Evolutionary conservation across 1,284 basidiomycete genomes (phyloP).

Genomic region (Puccinia hordei): DNA sequence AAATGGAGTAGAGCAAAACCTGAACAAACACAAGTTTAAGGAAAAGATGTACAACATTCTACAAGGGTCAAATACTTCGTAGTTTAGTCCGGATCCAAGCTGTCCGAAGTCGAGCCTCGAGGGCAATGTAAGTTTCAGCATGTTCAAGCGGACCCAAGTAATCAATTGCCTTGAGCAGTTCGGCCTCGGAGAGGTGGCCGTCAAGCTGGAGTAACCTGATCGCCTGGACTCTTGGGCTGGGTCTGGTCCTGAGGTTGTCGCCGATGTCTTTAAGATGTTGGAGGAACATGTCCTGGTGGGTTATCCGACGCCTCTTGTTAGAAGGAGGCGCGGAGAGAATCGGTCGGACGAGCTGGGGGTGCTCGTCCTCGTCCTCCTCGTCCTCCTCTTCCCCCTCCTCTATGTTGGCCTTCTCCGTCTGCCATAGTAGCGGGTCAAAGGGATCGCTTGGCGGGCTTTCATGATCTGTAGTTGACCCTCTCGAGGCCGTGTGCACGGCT

Average conservation of each 20-base stretch:
- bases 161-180: not conserved
- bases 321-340: not conserved
- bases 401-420: not conserved
- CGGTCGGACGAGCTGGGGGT: not conserved
- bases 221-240: not conserved
- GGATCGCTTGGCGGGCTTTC: not conserved
- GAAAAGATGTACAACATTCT: not conserved
- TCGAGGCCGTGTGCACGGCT: not conserved
- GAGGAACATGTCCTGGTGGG: not conserved
- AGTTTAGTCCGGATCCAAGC: not conserved
- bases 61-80: not conserved
- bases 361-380: not conserved
- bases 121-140: constrained; percentile 1
- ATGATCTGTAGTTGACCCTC: not conserved
- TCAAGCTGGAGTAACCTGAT: constrained; percentile 3
- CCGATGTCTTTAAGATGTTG: constrained; percentile 2
- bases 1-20: too few species aligned
- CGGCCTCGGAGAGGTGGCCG: not conserved
- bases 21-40: not conserved
- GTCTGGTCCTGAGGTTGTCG: not conserved
- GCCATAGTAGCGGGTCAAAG: not conserved
- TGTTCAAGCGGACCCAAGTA: not conserved
- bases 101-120: not conserved
- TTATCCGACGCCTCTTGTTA: not conserved
- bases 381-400: not conserved